Percentiles rank a stretch among this genome's conserved stretches.
Evolutionary conservation across 768 basidiomycete genomes (phyloP).

Genomic region (Boletus eberwhitei): DNA sequence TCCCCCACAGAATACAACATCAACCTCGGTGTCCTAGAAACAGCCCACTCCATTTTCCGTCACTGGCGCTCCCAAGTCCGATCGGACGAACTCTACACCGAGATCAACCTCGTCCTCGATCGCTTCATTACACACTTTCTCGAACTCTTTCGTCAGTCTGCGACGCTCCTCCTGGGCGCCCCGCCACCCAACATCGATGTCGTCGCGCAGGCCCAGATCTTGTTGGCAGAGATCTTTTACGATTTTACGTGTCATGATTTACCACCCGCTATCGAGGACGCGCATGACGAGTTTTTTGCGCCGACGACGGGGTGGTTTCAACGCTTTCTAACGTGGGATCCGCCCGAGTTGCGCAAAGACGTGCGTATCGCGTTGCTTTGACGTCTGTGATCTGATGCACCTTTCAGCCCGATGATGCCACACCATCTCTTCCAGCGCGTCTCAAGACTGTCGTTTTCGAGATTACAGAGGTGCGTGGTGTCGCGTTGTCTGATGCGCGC

Average conservation of each 20-base stretch:
- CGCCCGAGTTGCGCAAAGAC: constrained; percentile 61
- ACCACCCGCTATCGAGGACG: constrained; percentile 91
- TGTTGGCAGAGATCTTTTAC: constrained; percentile 84
- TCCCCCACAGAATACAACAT: constrained; percentile 77
- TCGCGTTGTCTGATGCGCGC: not conserved
- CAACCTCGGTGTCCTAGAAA: constrained; percentile 89
- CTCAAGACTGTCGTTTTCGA: constrained; percentile 89
- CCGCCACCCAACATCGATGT: constrained; percentile 41
- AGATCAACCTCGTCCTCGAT: constrained; percentile 86
- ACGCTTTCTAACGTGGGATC: constrained; percentile 78
- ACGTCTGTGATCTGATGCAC: constrained; percentile 6
- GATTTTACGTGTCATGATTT: constrained; percentile 95
- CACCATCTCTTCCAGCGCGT: constrained; percentile 82
- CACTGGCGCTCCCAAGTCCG: constrained; percentile 91
- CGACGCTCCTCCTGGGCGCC: constrained; percentile 45
- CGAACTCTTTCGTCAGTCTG: constrained; percentile 71
- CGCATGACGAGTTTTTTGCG: constrained; percentile 78
- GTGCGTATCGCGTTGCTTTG: constrained; percentile 35
- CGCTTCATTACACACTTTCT: constrained; percentile 85
- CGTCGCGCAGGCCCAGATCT: constrained; percentile 70
- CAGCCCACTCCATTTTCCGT: constrained; percentile 93
- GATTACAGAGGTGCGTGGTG: constrained; percentile 67
- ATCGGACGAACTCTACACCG: constrained; percentile 80
- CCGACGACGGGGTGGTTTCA: constrained; percentile 69
- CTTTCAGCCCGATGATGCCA: constrained; percentile 70